A percentile compares a stretch with the other conserved stretches of the same genome.
Evolutionary conservation across 163 green algal genomes (phyloP).

Genomic region (Scenedesmus sp.): DNA sequence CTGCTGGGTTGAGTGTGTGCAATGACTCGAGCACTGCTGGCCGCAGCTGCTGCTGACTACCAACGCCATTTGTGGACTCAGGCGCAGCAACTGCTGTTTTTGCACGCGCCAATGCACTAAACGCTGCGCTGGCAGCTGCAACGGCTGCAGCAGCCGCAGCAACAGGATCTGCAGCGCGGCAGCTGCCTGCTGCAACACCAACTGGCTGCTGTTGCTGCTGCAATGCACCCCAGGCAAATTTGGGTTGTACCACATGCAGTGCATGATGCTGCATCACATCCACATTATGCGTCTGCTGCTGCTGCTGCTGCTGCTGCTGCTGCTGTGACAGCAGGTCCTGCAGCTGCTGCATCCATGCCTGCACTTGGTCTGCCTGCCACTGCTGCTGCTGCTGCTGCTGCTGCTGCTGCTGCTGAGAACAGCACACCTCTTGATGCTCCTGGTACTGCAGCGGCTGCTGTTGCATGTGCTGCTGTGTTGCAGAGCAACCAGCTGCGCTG

Average conservation of each 20-base stretch:
- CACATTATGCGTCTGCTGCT: no score
- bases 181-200: not conserved
- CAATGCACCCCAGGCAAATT: no score
- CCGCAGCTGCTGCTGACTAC: not conserved
- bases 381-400: constrained; percentile 16
- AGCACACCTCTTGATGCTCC: not conserved
- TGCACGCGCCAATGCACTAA: not conserved
- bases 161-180: not conserved
- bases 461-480: no score
- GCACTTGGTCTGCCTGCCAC: not conserved
- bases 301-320: no score
- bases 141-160: not conserved
- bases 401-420: not conserved
- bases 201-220: not conserved
- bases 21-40: constrained; percentile 52
- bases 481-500: not conserved
- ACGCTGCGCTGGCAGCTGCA: not conserved
- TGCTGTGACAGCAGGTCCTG: not conserved
- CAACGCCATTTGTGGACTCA: not conserved
- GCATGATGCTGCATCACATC: no score
- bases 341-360: constrained; percentile 7
- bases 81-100: not conserved
- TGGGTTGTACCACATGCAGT: no score
- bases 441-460: not conserved
- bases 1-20: constrained; percentile 66